A percentile compares a stretch with the other conserved stretches of the same genome.
Evolutionary conservation across 108 stramenopile genomes (phyloP).

Genomic region (Mediolabrus comicus): DNA sequence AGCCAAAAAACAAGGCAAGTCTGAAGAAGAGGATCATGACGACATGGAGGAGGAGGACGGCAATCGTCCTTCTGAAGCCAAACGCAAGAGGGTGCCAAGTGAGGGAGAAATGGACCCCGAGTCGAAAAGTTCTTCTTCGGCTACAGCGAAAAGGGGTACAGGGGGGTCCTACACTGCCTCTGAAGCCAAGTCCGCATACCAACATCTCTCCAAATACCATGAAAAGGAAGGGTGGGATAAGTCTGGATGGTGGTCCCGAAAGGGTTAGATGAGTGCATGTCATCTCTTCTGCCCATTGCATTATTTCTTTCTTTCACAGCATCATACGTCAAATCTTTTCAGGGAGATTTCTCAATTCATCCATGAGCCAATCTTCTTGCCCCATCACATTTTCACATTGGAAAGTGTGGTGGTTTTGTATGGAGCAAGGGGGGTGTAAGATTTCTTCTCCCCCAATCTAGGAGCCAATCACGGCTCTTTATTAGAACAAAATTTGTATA

Average conservation of each 20-base stretch:
- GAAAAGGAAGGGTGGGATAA: slow-evolving; percentile 89
- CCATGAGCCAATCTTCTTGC: neutral
- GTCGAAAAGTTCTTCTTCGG: slow-evolving; percentile 2
- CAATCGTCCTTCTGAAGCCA: slow-evolving; percentile 15
- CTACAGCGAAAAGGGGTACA: slow-evolving; percentile 14
- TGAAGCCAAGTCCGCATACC: slow-evolving; percentile 77
- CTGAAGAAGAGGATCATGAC: slow-evolving; percentile 21
- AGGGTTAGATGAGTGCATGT: slow-evolving; percentile 45
- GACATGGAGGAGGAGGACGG: slow-evolving; percentile 7
- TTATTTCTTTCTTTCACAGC: no score
- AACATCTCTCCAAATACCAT: slow-evolving; percentile 82
- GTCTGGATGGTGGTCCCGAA: slow-evolving; percentile 82
- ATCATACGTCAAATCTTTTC: no score
- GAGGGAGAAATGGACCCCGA: slow-evolving; percentile 10
- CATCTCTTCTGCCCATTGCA: neutral
- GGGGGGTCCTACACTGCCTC: slow-evolving; percentile 57
- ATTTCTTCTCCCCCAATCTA: neutral
- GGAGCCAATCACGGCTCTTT: neutral
- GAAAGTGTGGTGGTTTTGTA: neutral
- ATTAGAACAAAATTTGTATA: neutral
- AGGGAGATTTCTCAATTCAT: no score
- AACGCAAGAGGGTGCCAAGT: slow-evolving; percentile 30
- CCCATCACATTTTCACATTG: neutral
- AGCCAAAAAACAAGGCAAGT: slow-evolving; percentile 16
- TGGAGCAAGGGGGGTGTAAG: no score